Evolutionary conservation across 1,284 basidiomycete genomes (phyloP), one percentile per base, ranked within the genome.

Genomic region (Termitomyces sp.): DNA sequence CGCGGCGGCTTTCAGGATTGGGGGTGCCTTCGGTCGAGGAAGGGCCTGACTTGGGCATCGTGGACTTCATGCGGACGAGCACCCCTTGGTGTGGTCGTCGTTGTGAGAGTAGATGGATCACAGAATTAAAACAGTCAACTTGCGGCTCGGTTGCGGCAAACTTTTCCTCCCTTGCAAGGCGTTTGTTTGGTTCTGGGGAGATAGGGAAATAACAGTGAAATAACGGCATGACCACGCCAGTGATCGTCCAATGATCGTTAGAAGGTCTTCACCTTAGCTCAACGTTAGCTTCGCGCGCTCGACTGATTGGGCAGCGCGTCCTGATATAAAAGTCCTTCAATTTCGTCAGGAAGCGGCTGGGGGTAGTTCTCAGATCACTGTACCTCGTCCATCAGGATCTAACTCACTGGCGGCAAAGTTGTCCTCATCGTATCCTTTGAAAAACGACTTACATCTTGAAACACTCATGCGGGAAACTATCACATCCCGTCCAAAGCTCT

Each of bases 201-300:
- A 19, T 36, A 38, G 50, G 30, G 30, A 52, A 34, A 56, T 19
- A 56, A 48, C 33, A 38, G 50, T 24, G 30, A 52, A 34, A 56
- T 19, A 56, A 48, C 33, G 7, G 31, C 21, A 34, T 10, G 33
- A 34, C n/a, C n/a, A n/a, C 58, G 77, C 62, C 72, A 75, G 0
- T 73, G 66, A 58, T 88, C 31, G 31, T 33, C 28, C 28, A 30
- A 30, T 30, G 28, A 30, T 33, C 15, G 15, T 36, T n/a, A 15
- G 34, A 36, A n/a, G 7, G 0, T 6, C 12, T 12, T n/a, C 34
- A n/a, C 10, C n/a, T 36, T 36, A n/a, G 5, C n/a, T 38, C 36
- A 38, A 38, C 36, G 3, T 17, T 15, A 38, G 36, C n/a, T 17
- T 17, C 36, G n/a, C 36, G 36, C 36, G 24, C 5, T 24, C 24